Base-by-base conservation (phyloP, 148 eudicot genomes). In the Rhododendron kiyosumense region DNA sequence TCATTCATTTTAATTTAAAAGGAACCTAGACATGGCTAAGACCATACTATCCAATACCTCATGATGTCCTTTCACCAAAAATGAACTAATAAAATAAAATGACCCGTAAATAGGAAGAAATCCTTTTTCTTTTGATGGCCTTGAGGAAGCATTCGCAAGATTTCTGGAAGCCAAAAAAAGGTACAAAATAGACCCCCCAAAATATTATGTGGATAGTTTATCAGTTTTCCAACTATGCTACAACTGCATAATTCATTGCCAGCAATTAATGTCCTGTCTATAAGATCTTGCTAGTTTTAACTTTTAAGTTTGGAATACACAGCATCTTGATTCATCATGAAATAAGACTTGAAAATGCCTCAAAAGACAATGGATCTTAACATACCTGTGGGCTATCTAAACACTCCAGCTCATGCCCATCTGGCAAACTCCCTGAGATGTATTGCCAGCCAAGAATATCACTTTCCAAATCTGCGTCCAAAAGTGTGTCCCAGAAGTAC, bases 401-500 rank as follows among this genome's bases (percentile, higher is more conserved):
- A 57, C 98, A 98, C 84, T 91, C 90, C 81, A 97, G 96, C 88
- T 93, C 95, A 86, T 97, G 98, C 26, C 99, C 98, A 89, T 97
- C 99, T 3, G 98, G 99, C 84, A 95, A 91, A 84, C 99, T 94
- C 82, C 99, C 99, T 8, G 99, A 95, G 71, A 97, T 97, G 87
- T 97, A 97, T 83, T 97, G 99, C 99, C 99, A 97, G 9, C 99
- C 99, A 79, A 97, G 96, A 36, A 97, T 94, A 92, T 97, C 99
- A 85, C 93, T 86, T 86, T 97, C 99, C 86, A 97, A 88, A 91
- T 97, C 99, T 3, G 99, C 99, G 89, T 97, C 99, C 79, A 97
- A 86, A 88, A 97, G 99, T 0, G 94, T 95, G 88, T 97, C 99
- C 99, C 99, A 97, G 75, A 97, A 97, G 86, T 97, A 97, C 86